A percentile compares a stretch with the other conserved stretches of the same genome.
Conservation (phyloP, 306 rosid genomes). For the Alnus glutinosa region DNA sequence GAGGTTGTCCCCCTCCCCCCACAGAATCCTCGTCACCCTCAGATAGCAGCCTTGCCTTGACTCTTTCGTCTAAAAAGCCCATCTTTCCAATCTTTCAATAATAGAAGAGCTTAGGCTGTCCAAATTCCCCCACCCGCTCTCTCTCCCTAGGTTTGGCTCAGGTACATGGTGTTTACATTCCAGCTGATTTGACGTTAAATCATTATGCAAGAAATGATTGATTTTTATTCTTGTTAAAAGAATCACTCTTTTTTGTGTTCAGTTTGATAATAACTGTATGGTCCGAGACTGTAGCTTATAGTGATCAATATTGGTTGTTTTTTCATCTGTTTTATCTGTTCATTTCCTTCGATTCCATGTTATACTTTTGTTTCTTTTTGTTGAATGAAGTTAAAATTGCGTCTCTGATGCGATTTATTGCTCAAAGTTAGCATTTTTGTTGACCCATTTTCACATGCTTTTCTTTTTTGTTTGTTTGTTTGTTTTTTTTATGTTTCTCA, state of each 20-base stretch:
- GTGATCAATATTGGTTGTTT: neutral
- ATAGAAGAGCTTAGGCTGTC: neutral
- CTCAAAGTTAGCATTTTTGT: neutral
- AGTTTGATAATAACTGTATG: neutral
- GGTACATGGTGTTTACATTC: slow-evolving; percentile 6
- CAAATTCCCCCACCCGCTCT: neutral
- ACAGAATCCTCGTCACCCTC: neutral
- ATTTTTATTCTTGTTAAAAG: neutral
- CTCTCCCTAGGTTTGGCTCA: neutral
- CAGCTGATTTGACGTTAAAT: neutral
- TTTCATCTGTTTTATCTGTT: neutral
- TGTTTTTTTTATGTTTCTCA: neutral
- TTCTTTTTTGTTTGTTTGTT: neutral
- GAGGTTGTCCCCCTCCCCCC: neutral
- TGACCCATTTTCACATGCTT: neutral
- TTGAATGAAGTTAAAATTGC: neutral
- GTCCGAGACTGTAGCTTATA: neutral
- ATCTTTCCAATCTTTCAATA: neutral
- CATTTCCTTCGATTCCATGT: slow-evolving; percentile 1
- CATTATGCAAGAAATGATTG: neutral
- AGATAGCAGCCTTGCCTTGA: neutral
- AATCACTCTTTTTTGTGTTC: neutral
- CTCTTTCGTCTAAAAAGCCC: neutral
- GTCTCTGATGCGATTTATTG: neutral
- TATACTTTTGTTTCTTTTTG: neutral